Base-by-base conservation (phyloP, 2,329 filamentous ascomycete genomes). In the Ophiostoma himal-ulmi region DNA sequence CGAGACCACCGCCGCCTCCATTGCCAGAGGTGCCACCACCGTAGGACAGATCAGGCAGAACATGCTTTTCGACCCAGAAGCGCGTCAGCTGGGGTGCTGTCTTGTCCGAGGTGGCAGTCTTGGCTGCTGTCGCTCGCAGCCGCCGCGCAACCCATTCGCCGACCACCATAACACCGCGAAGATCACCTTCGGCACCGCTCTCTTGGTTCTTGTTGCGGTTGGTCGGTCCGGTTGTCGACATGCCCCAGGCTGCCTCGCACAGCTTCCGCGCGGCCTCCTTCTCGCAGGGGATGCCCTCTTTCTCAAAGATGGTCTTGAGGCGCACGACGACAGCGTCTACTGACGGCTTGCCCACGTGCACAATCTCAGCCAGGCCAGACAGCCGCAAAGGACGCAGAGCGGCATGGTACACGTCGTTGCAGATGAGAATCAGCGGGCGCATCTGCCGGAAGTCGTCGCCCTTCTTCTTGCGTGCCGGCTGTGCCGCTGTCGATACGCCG, bases 361-460 rank as follows among this genome's bases (percentile, higher is more conserved):
- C 89, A 54, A 98, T 89, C 78, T 99, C 95, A 0, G 94, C 95
- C 68, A 95, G 81, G 6, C 84, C 88, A 0, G 93, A 94, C 73
- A 94, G 91, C n/a, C 95, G 88, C 8, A 99, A 83, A 0, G 92
- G 93, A 37, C 93, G 87, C 57, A 99, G 84, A 26, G 94, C 92
- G 4, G 94, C 89, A 75, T 97, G 93, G 77, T 99, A 99, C 0
- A 98, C 88, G 78, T 99, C 96, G 76, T 99, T 99, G 82, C 95
- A 99, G 75, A 99, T 95, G 67, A 99, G 83, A 68, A 99, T 93
- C 39, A 99, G 83, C 0, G 95, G 95, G 65, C 95, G 86, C 80
- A 96, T 86, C 73, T 97, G 85, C 60, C 91, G 87, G 77, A 99
- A 99, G 71, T 89, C 90, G 76, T 98, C 94, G 0, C 89, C 90